Evolutionary conservation across 352 stramenopile genomes (phyloP), one percentile per base, ranked within the genome.

Genomic region (Halophytophthora polymorphica): DNA sequence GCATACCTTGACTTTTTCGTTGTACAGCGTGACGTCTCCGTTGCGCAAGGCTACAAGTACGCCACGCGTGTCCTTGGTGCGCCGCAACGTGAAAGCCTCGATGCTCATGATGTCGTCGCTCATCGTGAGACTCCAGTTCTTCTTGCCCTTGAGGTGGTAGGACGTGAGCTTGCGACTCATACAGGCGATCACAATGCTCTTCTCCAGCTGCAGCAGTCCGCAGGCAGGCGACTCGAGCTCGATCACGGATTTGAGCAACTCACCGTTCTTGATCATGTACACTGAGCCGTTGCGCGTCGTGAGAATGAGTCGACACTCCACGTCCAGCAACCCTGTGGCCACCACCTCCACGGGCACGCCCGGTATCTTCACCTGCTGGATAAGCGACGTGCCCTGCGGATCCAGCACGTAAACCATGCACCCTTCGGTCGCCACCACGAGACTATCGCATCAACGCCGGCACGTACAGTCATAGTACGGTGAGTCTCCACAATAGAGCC

Each of bases 241-340:
- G 42, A 97, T 96, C 47, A 90, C 80, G 11, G 65, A 88, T 47
- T 87, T 84, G 19, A 93, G 54, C 36, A 96, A 48, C 43, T 96
- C 86, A 15, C 88, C 86, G 56, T 96, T 96, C 77, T 97, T 96
- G 53, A 96, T 88, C 41, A 76, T 96, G 71, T 88, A 96, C 21
- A 96, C 85, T 0, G 75, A 75, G 0, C 86, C 81, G 40, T 94
- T 90, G 8, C 89, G 75, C 33, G 86, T 96, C 19, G 88, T 90
- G 19, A 96, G 57, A 11, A 93, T 77, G 11, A 97, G 58, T 5
- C 90, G 86, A 34, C 76, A 94, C 45, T 96, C 89, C 31, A 96
- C 84, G 14, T 96, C 84, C 18, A 86, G 62, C 8, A 95, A 56
- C 0, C 82, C 82, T 2, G 67, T 75, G 2, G 81, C 69, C 6